Conservation (phyloP, 495 filamentous ascomycete species). For the Xylaria castorea region DNA sequence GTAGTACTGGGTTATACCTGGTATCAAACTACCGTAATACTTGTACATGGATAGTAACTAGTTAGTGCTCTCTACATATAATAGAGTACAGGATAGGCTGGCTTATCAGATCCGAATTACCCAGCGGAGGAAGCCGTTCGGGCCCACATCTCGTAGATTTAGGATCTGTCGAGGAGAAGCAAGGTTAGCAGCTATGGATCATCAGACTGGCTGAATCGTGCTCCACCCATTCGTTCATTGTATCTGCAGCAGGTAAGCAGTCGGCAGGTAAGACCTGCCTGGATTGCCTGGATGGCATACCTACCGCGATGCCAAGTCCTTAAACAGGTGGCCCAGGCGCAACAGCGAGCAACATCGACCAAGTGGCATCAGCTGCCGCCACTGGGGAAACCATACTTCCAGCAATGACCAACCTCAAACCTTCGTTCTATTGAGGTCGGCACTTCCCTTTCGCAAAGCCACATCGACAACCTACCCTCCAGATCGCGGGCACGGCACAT, state of each 20-base stretch:
- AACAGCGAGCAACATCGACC: not conserved
- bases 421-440: not conserved
- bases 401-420: not conserved
- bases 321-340: not conserved
- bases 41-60: not conserved
- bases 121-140: constrained; percentile 4
- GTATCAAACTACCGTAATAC: not conserved
- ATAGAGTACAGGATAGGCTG: not conserved
- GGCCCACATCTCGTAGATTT: not conserved
- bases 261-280: not conserved
- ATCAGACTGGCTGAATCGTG: too few relatives aligned
- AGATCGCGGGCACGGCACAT: constrained; percentile 17
- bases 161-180: not conserved
- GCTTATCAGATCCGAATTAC: constrained; percentile 10
- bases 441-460: constrained; percentile 17
- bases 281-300: not conserved
- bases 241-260: constrained; percentile 14
- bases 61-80: too few relatives aligned
- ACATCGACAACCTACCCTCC: constrained; percentile 9
- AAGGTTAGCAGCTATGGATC: not conserved
- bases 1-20: not conserved
- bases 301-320: not conserved
- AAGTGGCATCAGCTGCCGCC: constrained; percentile 5
- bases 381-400: not conserved
- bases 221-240: constrained; percentile 1